Evolutionary conservation across 2,329 filamentous ascomycete species (phyloP).

Genomic region (Ophiostoma triangulosporum): DNA sequence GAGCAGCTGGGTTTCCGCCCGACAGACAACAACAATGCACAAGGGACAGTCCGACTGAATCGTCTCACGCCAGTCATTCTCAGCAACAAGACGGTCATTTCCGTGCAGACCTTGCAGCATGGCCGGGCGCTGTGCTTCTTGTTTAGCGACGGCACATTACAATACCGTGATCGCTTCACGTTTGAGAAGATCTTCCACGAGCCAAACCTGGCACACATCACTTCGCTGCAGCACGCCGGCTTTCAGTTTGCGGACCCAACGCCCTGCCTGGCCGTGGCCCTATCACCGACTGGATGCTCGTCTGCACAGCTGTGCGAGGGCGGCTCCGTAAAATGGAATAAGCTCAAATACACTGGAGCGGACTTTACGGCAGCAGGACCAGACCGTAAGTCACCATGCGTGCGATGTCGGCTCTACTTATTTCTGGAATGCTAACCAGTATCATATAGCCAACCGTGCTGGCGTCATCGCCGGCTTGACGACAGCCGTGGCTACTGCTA

Average conservation of each 20-base stretch:
- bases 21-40: background rate
- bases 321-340: conserved; percentile 45
- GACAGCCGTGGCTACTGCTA: conserved; percentile 32
- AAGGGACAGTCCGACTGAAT: conserved; percentile 33
- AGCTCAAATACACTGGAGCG: conserved; percentile 34
- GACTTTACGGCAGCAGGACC: conserved; percentile 35
- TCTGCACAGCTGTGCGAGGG: conserved; percentile 45
- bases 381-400: conserved; percentile 28
- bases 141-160: conserved; percentile 68
- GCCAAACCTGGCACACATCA: conserved; percentile 50
- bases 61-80: conserved; percentile 54
- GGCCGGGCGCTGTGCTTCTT: conserved; percentile 59
- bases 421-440: conserved; percentile 6
- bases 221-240: conserved; percentile 61
- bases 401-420: background rate
- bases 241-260: conserved; percentile 57
- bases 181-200: conserved; percentile 56
- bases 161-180: conserved; percentile 63
- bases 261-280: conserved; percentile 30
- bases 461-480: conserved; percentile 50
- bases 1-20: conserved; percentile 50
- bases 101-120: conserved; percentile 53
- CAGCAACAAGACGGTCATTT: conserved; percentile 53
- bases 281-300: conserved; percentile 48
- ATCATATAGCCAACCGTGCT: conserved; percentile 34